Conservation (phyloP, 1,139 yeast genomes). For the Hansenula lynferdii region DNA sequence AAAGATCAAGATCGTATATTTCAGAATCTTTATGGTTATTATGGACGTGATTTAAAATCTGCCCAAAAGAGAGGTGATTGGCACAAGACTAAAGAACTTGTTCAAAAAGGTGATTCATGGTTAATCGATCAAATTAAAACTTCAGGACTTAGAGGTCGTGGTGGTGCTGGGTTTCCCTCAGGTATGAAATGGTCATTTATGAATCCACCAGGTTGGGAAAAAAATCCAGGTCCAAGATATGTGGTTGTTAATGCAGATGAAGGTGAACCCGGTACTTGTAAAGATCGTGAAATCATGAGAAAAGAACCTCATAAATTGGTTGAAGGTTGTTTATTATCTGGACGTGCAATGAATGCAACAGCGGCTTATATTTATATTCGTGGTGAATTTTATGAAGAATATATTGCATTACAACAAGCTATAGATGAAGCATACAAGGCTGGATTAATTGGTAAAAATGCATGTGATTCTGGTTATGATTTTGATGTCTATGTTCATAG, state of each 20-base stretch:
- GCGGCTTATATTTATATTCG: constrained; percentile 88
- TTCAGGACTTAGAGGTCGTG: constrained; percentile 85
- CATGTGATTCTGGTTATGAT: constrained; percentile 82
- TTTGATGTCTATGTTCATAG: constrained; percentile 81
- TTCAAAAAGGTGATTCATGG: constrained; percentile 82
- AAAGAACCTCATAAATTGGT: constrained; percentile 88
- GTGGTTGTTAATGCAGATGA: constrained; percentile 89
- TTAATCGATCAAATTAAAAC: constrained; percentile 81
- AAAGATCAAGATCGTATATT: constrained; percentile 81
- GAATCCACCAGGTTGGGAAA: constrained; percentile 96
- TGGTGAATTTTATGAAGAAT: constrained; percentile 84
- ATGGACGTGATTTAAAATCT: constrained; percentile 69
- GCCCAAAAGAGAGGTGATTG: constrained; percentile 84
- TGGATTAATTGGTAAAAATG: constrained; percentile 75
- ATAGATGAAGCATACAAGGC: constrained; percentile 82
- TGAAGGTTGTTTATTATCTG: constrained; percentile 83
- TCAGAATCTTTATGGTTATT: constrained; percentile 72
- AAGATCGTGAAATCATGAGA: constrained; percentile 84
- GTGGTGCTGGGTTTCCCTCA: constrained; percentile 91
- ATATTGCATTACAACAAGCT: constrained; percentile 65
- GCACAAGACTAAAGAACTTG: constrained; percentile 83
- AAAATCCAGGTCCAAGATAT: constrained; percentile 79
- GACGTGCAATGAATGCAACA: constrained; percentile 89
- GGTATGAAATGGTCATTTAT: constrained; percentile 90
- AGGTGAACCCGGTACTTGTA: constrained; percentile 93